Conservation (phyloP, 345 rosid species). For the Bretschneidera sinensis region DNA sequence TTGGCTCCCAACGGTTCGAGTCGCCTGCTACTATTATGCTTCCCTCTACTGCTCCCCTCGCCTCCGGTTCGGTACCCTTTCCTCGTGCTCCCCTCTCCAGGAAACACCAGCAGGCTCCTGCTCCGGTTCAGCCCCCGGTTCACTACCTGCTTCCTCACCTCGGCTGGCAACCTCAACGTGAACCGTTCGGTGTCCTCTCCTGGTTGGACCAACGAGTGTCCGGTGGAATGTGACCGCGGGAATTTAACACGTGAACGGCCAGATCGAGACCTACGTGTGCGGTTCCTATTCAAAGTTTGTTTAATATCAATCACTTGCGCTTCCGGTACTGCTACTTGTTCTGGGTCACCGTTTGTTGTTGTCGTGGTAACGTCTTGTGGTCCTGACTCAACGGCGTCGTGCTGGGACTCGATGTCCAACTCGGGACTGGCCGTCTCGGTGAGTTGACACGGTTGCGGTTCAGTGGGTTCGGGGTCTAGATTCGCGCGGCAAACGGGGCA, state of each 20-base stretch:
- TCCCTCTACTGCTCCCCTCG: constrained; percentile 37
- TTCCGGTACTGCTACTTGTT: constrained; percentile 10
- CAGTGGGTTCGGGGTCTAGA: constrained; percentile 38
- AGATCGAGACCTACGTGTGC: constrained; percentile 49
- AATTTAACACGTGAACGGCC: constrained; percentile 29
- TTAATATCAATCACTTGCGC: constrained; percentile 14
- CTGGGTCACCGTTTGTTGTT: not conserved
- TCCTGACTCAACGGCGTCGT: constrained; percentile 12
- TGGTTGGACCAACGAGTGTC: constrained; percentile 80
- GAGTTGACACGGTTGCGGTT: not conserved
- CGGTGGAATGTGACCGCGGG: constrained; percentile 83
- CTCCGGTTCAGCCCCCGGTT: constrained; percentile 62
- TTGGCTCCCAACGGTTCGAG: not conserved
- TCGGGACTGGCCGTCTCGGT: not conserved
- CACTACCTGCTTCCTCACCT: constrained; percentile 65
- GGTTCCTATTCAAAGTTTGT: constrained; percentile 34
- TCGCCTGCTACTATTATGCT: constrained; percentile 9
- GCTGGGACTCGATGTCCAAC: constrained; percentile 33
- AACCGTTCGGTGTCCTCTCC: constrained; percentile 83
- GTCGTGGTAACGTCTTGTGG: not conserved
- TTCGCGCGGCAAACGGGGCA: constrained; percentile 95
- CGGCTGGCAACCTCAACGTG: constrained; percentile 66
- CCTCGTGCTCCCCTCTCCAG: constrained; percentile 48
- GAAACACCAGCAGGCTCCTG: constrained; percentile 47
- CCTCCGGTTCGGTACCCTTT: constrained; percentile 34